Conservation (phyloP, 306 rosid species). For the Dalbergia oliveri region DNA sequence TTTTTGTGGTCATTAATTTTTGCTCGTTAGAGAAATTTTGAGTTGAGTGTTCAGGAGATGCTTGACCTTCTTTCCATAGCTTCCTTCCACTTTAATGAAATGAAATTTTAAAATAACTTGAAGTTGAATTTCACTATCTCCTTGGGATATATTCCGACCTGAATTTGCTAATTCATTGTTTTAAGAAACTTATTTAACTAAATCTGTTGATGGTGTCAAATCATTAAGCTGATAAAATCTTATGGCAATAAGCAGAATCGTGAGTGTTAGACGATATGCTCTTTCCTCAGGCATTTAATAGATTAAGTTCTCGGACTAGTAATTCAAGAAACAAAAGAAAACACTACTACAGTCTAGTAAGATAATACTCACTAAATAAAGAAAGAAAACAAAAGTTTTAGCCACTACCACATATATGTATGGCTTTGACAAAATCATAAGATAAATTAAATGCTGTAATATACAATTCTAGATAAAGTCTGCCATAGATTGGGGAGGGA, state of each 20-base stretch:
- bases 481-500: conserved; percentile 35
- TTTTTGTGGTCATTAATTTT: too few species aligned
- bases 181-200: too few species aligned
- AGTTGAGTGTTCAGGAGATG: neutral
- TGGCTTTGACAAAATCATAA: conserved; percentile 13
- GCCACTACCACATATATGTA: neutral
- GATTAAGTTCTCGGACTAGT: neutral
- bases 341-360: neutral
- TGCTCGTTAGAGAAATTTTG: conserved; percentile 6
- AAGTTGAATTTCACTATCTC: too few species aligned
- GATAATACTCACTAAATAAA: neutral
- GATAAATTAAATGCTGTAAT: conserved; percentile 34
- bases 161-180: too few species aligned
- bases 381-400: neutral
- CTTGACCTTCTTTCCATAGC: neutral
- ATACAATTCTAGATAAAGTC: conserved; percentile 48
- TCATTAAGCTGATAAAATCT: neutral
- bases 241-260: neutral
- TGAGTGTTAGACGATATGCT: neutral
- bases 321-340: neutral
- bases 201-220: too few species aligned
- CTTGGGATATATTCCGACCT: too few species aligned
- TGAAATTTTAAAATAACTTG: too few species aligned
- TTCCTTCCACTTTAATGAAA: neutral
- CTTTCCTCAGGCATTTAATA: neutral